Conservation (phyloP, 2,329 filamentous ascomycete species). For the Colletotrichum siamense region DNA sequence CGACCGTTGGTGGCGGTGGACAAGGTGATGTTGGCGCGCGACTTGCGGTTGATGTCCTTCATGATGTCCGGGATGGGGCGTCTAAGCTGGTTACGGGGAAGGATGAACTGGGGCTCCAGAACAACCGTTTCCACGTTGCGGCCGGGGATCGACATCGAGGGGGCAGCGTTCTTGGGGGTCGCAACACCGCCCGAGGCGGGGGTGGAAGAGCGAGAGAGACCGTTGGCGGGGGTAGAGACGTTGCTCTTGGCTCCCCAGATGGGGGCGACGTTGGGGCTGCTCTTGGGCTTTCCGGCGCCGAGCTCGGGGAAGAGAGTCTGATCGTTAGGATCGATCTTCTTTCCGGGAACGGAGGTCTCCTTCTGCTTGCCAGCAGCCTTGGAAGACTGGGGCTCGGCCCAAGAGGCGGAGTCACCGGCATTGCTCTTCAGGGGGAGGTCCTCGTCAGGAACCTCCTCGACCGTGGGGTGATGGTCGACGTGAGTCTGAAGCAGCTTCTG, state of each 20-base stretch:
- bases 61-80: constrained; percentile 85
- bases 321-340: constrained; percentile 78
- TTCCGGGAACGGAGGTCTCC: constrained; percentile 47
- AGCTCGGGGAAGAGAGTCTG: constrained; percentile 95
- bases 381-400: constrained; percentile 57
- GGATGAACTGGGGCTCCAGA: constrained; percentile 77
- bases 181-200: constrained; percentile 66
- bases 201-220: constrained; percentile 65
- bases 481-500: constrained; percentile 72
- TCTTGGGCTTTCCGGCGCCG: constrained; percentile 72
- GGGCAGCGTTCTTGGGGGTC: constrained; percentile 49
- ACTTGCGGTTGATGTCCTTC: constrained; percentile 91
- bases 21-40: constrained; percentile 84
- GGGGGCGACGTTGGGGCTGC: constrained; percentile 67
- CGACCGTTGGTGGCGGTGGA: constrained; percentile 73
- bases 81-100: constrained; percentile 79
- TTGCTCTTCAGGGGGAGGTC: constrained; percentile 65
- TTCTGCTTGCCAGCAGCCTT: constrained; percentile 76
- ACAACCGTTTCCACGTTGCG: constrained; percentile 80
- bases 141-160: constrained; percentile 78
- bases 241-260: constrained; percentile 79
- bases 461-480: constrained; percentile 64
- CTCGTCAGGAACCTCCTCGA: constrained; percentile 85
- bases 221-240: constrained; percentile 58
- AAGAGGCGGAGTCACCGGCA: constrained; percentile 51